phyloP scores from a whole-genome alignment of 371 early-diverging fungal species.

The Umbelopsis sp. region DNA sequence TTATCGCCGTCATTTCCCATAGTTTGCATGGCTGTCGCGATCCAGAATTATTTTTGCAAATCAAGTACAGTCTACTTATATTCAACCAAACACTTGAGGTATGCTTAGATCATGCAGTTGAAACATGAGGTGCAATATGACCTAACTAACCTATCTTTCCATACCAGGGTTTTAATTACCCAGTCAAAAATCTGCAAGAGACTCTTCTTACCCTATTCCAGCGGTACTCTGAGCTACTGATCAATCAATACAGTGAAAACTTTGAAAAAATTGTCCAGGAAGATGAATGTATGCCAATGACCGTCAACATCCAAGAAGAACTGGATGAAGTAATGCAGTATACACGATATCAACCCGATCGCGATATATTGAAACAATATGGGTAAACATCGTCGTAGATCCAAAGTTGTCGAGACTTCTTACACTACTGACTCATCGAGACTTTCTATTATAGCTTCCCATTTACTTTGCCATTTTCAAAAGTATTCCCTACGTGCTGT shows the following conservation, averaged over 20 bases:
- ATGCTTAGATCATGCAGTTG: neutral
- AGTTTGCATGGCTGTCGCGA: constrained; percentile 78
- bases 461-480: constrained; percentile 79
- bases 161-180: constrained; percentile 50
- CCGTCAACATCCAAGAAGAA: constrained; percentile 70
- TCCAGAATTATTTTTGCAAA: constrained; percentile 75
- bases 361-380: constrained; percentile 43
- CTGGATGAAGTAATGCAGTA: constrained; percentile 57
- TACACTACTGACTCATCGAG: neutral
- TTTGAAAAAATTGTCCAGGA: constrained; percentile 79
- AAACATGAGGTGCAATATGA: too few species aligned
- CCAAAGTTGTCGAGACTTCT: too few species aligned
- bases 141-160: neutral
- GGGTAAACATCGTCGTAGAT: constrained; percentile 31
- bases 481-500: constrained; percentile 78
- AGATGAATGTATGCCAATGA: constrained; percentile 87
- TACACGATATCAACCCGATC: constrained; percentile 54
- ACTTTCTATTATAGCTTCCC: constrained; percentile 65
- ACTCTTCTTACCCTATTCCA: constrained; percentile 77
- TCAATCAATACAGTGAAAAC: constrained; percentile 68
- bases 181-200: constrained; percentile 55
- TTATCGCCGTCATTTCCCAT: constrained; percentile 78
- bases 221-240: constrained; percentile 79
- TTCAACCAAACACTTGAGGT: constrained; percentile 93
- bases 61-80: constrained; percentile 76